Evolutionary conservation across 164 flowering plant species (phyloP), one percentile per base, ranked within the genome.

Genomic region (Warburgia ugandensis): DNA sequence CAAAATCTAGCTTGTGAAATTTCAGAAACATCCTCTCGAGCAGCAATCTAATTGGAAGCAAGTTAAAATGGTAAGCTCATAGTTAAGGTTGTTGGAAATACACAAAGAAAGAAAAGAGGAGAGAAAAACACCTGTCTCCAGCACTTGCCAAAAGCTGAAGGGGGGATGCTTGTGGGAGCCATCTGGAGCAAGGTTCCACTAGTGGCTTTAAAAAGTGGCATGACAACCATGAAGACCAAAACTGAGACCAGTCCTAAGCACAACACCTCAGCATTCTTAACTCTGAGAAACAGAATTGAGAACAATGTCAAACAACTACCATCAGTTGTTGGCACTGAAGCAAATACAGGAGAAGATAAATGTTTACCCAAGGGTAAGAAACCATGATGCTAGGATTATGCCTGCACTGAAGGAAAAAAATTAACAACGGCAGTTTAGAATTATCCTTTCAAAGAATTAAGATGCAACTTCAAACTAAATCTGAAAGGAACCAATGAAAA

Each of bases 381-480:
- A 60, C 89, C 95, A 88, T 48, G 99, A 92, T 52, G 95, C 99
- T 62, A 92, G 65, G 60, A 92, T 81, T 68, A 88, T 69, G 57
- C 99, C 99, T 75, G 99, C 97, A 82, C 99, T 88, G 99, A 63
- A 59, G 65, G 60, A 55, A 52, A 55, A 66, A 30, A 44, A 37
- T 55, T 1, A 54, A 6, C 48, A 10, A 52, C 41, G 10, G 52
- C 52, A 55, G 40, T 64, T 67, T 61, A 50, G 59, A 58, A n/a
- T 45, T 6, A 38, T 38, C n/a, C 42, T 3, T 12, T 38, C 19
- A 12, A 38, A 38, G 19, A 38, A 12, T 1, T 38, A 1, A n/a
- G n/a, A 13, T 1, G 12, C 17, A 38, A 5, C 10, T 2, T 23
- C 3, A 14, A 3, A 7, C 17, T 16, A 27, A n/a, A n/a, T n/a